These are phyloP conservation scores for Diaporthe citri DNA, from an alignment of 2,329 filamentous ascomycete genomes.

Conservation along the genomic window DNA sequence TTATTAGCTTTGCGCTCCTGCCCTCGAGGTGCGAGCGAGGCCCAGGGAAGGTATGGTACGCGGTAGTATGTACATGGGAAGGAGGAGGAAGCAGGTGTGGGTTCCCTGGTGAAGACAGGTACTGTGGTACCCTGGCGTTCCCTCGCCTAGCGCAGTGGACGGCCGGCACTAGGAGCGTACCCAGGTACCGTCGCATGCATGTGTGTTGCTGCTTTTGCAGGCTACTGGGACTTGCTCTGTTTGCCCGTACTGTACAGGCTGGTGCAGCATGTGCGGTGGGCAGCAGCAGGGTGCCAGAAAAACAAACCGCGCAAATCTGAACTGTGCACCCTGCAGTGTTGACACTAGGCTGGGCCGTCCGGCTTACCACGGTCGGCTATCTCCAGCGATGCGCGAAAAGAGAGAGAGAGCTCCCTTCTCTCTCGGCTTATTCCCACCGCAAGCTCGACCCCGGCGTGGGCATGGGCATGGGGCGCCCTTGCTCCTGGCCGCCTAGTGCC, in stretches of 20 bases:
- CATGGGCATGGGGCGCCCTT: constrained; percentile 22
- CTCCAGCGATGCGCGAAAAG: constrained; percentile 23
- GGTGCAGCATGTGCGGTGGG: neutral
- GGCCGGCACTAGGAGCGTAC: constrained; percentile 24
- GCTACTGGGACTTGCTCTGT: neutral
- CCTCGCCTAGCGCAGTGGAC: constrained; percentile 5
- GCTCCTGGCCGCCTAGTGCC: constrained; percentile 12
- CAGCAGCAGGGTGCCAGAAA: constrained; percentile 10
- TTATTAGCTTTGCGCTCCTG: constrained; percentile 33
- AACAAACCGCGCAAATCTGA: constrained; percentile 31
- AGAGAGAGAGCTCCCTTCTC: neutral
- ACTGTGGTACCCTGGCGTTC: constrained; percentile 26
- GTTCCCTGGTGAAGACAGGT: constrained; percentile 11
- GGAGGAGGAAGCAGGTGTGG: constrained; percentile 24
- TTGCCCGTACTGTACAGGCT: neutral
- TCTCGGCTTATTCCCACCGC: constrained; percentile 35
- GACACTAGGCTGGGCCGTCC: constrained; percentile 17
- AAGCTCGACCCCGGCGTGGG: constrained; percentile 20
- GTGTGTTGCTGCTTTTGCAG: neutral
- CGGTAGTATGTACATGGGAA: constrained; percentile 23
- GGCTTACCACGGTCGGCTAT: constrained; percentile 29
- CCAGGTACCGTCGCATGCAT: constrained; percentile 22
- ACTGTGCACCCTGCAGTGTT: constrained; percentile 34
- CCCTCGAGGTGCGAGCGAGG: constrained; percentile 21
- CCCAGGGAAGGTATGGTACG: constrained; percentile 17